Evolutionary conservation across 176 grass and related monocot genomes (phyloP), one percentile per base, ranked within the genome.

Genomic region (Otatea glauca): DNA sequence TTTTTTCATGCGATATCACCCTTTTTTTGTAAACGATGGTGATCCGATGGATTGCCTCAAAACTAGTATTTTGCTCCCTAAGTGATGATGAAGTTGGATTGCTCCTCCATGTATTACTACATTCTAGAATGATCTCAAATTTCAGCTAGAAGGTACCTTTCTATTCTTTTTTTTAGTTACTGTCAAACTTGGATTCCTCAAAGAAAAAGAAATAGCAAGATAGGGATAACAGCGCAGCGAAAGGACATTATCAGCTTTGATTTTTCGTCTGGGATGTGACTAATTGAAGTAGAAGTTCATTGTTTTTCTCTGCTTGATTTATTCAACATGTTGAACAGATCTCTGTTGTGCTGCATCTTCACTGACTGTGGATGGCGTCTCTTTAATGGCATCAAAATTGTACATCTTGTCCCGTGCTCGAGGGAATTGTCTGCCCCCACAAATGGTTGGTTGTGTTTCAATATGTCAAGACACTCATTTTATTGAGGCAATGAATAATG

Each of bases 341-440:
- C 0, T 50, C 14, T 5, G 5, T 50, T 24, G 27, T 24, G n/a
- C 39, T 66, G 6, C 62, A 51, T 29, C 2, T 16, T 74, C 44
- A 2, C 27, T 17, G 14, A 3, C 11, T 69, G 3, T 77, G 42
- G 1, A 21, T 0, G 41, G 32, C 25, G 20, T 51, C 3, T 51
- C 16, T 62, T 35, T 21, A 48, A 27, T 49, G 3, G 4, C 15
- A 47, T 11, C 6, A 37, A 66, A 68, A 38, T 58, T 70, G 42
- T 50, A 60, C 72, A 42, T 48, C 14, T 84, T 80, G n/a, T n/a
- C 68, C 68, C 68, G 13, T 16, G 76, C 9, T 84, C 23, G 21
- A 80, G 88, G 82, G 53, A 70, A 85, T 54, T 64, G 34, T 76
- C 24, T 69, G 13, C 17, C 48, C 82, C 70, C 41, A 81, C 70